These are phyloP conservation scores for sweet orange (Citrus sinensis) DNA, from an alignment of 345 rosid species.

Conservation along the genomic window DNA sequence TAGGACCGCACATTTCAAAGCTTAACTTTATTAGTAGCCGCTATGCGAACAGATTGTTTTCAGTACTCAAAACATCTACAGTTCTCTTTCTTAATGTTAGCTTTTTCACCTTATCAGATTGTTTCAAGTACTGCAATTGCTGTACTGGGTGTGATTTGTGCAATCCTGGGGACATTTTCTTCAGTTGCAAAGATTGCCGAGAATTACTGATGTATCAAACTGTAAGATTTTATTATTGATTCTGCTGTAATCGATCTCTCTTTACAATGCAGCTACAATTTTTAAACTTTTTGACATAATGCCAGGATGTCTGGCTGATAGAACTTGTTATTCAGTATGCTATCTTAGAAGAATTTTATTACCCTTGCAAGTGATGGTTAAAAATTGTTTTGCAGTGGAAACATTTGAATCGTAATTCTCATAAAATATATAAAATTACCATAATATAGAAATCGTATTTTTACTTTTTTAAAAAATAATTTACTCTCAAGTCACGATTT, in stretches of 20 bases:
- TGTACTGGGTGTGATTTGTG: conserved; percentile 49
- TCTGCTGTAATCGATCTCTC: background rate
- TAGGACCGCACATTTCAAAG: too few species aligned
- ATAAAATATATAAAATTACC: too few species aligned
- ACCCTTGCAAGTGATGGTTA: too few species aligned
- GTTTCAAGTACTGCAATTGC: conserved; percentile 34
- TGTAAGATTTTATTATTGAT: background rate
- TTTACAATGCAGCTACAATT: background rate
- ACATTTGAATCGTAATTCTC: too few species aligned
- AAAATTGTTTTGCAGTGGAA: too few species aligned
- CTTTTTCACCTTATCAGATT: conserved; percentile 32
- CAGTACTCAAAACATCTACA: background rate
- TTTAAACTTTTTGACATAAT: background rate
- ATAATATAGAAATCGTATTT: too few species aligned
- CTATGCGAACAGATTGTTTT: background rate
- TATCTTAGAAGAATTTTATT: background rate
- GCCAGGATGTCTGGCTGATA: background rate
- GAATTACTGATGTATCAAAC: conserved; percentile 21
- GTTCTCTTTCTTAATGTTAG: background rate
- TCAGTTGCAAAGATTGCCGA: conserved; percentile 39
- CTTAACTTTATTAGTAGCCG: background rate
- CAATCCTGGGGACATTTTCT: conserved; percentile 63
- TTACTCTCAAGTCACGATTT: too few species aligned
- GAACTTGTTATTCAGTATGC: background rate
- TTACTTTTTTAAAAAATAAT: too few species aligned